Evolutionary conservation across 129 eudicot genomes (phyloP), one percentile per base, ranked within the genome.

Genomic region (Oenanthe sinensis): DNA sequence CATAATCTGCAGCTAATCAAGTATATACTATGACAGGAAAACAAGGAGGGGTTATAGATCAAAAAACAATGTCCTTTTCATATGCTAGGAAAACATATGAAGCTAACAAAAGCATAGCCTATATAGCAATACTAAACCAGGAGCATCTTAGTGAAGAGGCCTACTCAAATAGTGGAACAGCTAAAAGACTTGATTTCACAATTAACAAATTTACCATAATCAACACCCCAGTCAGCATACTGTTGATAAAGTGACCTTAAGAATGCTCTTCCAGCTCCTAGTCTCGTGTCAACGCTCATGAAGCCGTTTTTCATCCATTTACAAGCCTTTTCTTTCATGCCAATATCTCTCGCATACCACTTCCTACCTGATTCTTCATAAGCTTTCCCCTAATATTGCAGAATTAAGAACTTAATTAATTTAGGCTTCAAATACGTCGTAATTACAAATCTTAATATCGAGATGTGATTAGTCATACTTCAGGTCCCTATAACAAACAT

Each of bases 181-280:
- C 33, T 63, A 9, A 26, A 63, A 26, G 5, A 73, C 14, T 8
- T 0, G 8, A 7, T 73, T 13, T 46, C 0, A 69, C n/a, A 60
- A 55, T 43, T 54, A 22, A 12, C 44, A 78, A 46, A 50, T 39
- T 84, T 92, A 95, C 99, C 91, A 81, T 90, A 88, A 85, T 95
- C 99, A 40, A 92, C 96, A 78, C 87, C 92, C 99, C 99, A 95
- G 12, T 87, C 87, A 45, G 95, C 92, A 87, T 95, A 95, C 70
- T 95, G 99, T 76, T 88, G 89, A 87, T 95, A 81, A 33, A 95
- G 96, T 45, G 99, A 95, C 88, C 87, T 88, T 78, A 95, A 73
- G 78, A 95, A 95, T 9, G 99, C 99, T 84, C 86, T 89, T 79
- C 96, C 99, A 24, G 99, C 97, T 75, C 96, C 99, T 50, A 84